These are phyloP conservation scores for Pholiota conissans DNA, from an alignment of 768 basidiomycete species.

Conservation along the genomic window DNA sequence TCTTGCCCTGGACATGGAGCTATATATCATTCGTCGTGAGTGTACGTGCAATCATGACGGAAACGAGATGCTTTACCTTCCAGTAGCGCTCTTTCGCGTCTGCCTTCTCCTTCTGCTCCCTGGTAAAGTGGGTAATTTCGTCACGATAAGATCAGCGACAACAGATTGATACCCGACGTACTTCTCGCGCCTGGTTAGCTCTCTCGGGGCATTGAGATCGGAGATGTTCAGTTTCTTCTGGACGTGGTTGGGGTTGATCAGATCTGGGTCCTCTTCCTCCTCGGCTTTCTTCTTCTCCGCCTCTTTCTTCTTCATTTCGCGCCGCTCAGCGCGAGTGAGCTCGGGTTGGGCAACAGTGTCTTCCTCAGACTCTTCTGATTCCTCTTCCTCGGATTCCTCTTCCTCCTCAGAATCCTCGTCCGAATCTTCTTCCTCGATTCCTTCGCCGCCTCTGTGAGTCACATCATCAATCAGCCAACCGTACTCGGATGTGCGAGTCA, in stretches of 20 bases:
- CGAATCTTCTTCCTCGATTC: conserved; percentile 40
- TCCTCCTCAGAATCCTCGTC: conserved; percentile 49
- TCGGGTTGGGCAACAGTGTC: conserved; percentile 50
- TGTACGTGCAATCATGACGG: neutral
- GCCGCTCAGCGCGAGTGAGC: conserved; percentile 69
- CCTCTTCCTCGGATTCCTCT: conserved; percentile 44
- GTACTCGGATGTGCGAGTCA: neutral
- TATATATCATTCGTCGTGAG: conserved; percentile 21
- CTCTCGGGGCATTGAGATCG: conserved; percentile 64
- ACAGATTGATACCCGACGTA: conserved; percentile 19
- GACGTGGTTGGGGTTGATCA: conserved; percentile 80
- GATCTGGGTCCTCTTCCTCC: conserved; percentile 59
- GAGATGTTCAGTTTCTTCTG: conserved; percentile 74
- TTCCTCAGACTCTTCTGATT: conserved; percentile 44
- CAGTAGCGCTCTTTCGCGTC: conserved; percentile 86
- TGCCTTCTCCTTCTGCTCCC: conserved; percentile 91
- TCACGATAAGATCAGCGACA: conserved; percentile 1
- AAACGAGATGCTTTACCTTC: conserved; percentile 53
- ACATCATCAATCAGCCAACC: neutral
- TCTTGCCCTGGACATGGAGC: conserved; percentile 83
- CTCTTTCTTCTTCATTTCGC: conserved; percentile 84
- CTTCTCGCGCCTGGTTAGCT: conserved; percentile 70
- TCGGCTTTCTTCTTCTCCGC: conserved; percentile 35
- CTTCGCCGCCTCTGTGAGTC: conserved; percentile 22
- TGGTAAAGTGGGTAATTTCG: conserved; percentile 24